Conservation (phyloP, 495 filamentous ascomycete genomes). For the Aspergillus nanangensis region DNA sequence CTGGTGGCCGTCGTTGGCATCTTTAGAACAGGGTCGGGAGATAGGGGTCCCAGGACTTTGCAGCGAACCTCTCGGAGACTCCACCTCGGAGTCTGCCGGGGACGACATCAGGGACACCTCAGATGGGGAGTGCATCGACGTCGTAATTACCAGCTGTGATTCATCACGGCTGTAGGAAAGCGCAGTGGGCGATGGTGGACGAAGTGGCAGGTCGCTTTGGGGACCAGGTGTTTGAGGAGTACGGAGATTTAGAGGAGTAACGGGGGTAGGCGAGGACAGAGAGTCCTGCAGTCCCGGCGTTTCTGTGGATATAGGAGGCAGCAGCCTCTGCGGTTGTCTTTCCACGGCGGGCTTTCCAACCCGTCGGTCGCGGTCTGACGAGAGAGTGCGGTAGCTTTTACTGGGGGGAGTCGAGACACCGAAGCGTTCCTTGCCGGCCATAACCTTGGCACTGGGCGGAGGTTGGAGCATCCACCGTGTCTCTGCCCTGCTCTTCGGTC, state of each 20-base stretch:
- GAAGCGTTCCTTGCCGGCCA: slow-evolving; percentile 72
- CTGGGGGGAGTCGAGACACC: slow-evolving; percentile 26
- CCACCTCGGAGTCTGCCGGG: slow-evolving; percentile 23
- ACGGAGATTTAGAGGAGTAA: slow-evolving; percentile 1
- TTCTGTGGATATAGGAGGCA: slow-evolving; percentile 1
- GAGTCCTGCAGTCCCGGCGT: neutral
- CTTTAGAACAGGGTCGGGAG: slow-evolving; percentile 39
- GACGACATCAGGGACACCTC: slow-evolving; percentile 33
- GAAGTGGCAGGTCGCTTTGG: slow-evolving; percentile 4
- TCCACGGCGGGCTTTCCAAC: slow-evolving; percentile 1
- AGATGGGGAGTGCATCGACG: slow-evolving; percentile 25
- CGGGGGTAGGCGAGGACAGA: neutral
- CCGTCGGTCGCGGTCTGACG: slow-evolving; percentile 7
- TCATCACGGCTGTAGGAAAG: slow-evolving; percentile 21
- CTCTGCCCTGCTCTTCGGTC: slow-evolving; percentile 60
- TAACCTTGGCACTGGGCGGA: slow-evolving; percentile 75
- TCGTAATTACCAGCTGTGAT: slow-evolving; percentile 21
- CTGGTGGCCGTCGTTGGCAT: slow-evolving; percentile 27
- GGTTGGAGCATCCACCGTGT: slow-evolving; percentile 90
- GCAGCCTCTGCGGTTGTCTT: neutral
- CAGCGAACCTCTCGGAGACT: slow-evolving; percentile 27
- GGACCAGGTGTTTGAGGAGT: slow-evolving; percentile 10
- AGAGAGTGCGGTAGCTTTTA: slow-evolving; percentile 11
- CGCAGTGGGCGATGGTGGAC: slow-evolving; percentile 19
- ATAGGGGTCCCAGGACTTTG: slow-evolving; percentile 37